phyloP scores from a whole-genome alignment of 176 grass and related monocot genomes.

The Ananas comosus region DNA sequence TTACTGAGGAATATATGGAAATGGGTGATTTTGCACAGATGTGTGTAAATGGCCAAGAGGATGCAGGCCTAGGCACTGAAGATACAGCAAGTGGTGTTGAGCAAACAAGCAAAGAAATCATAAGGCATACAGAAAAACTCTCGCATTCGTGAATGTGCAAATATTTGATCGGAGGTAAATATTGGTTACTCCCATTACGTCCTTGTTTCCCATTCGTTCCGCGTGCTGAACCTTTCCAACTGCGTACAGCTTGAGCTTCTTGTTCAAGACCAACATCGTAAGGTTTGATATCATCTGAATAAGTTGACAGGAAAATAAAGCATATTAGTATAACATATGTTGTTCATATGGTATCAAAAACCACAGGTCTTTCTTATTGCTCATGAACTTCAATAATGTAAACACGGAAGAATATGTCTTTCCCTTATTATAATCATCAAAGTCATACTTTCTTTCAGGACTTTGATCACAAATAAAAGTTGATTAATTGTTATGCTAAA shows the following conservation, averaged over 20 bases:
- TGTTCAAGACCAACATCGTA: conserved; percentile 81
- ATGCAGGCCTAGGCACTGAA: neutral
- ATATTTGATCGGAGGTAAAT: conserved; percentile 61
- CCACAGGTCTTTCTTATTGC: neutral
- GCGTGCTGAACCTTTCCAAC: conserved; percentile 43
- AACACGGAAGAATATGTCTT: too few species aligned
- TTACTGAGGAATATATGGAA: too few species aligned
- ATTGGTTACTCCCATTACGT: conserved; percentile 53
- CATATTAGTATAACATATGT: conserved; percentile 5
- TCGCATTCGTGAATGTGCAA: conserved; percentile 88
- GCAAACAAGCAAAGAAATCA: conserved; percentile 12
- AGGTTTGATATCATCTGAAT: conserved; percentile 74
- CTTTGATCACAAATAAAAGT: too few species aligned
- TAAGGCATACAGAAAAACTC: conserved; percentile 77
- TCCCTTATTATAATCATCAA: neutral
- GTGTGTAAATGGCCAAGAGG: neutral
- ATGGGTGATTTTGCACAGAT: too few species aligned
- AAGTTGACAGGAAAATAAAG: conserved; percentile 14
- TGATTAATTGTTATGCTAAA: too few species aligned
- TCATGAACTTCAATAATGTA: too few species aligned
- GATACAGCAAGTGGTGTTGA: neutral
- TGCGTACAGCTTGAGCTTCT: conserved; percentile 70
- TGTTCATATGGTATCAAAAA: conserved; percentile 11
- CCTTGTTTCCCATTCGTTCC: conserved; percentile 65
- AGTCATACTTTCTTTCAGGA: too few species aligned